phyloP scores from a whole-genome alignment of 2,329 filamentous ascomycete genomes.

The Penicillium sp. region DNA sequence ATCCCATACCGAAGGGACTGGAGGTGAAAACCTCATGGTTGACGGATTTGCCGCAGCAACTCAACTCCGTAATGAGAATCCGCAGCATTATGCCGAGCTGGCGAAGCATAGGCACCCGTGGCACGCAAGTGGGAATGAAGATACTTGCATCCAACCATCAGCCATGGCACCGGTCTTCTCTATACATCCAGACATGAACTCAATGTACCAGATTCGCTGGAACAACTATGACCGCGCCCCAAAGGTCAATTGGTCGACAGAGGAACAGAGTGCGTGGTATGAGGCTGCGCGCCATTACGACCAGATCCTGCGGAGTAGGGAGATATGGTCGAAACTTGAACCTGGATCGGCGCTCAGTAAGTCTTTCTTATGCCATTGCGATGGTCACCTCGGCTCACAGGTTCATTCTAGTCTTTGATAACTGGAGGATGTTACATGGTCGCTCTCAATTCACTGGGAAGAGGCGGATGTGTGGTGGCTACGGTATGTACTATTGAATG shows the following conservation, averaged over 20 bases:
- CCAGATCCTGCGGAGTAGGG: conserved; percentile 62
- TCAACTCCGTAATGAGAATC: conserved; percentile 55
- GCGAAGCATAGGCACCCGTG: conserved; percentile 59
- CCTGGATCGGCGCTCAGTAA: conserved; percentile 74
- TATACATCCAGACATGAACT: conserved; percentile 45
- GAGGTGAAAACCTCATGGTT: conserved; percentile 76
- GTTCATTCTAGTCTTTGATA: conserved; percentile 71
- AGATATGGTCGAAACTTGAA: conserved; percentile 76
- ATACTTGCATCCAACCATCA: conserved; percentile 73
- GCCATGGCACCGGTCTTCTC: conserved; percentile 68
- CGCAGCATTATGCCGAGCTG: conserved; percentile 57
- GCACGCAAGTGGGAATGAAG: conserved; percentile 84
- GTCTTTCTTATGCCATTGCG: conserved; percentile 29
- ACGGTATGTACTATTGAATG: conserved; percentile 59
- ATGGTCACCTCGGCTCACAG: not conserved
- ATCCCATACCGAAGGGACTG: conserved; percentile 62
- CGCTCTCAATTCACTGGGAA: conserved; percentile 77
- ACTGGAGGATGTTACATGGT: conserved; percentile 91
- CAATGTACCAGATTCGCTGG: conserved; percentile 71
- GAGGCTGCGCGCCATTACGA: conserved; percentile 71
- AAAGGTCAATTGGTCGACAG: conserved; percentile 53
- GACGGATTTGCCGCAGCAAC: conserved; percentile 76
- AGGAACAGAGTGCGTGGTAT: conserved; percentile 66
- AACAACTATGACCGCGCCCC: conserved; percentile 85
- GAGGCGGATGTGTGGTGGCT: conserved; percentile 84